Evolutionary conservation across 768 basidiomycete species (phyloP).

Genomic region (Melanogaster broomeanus): DNA sequence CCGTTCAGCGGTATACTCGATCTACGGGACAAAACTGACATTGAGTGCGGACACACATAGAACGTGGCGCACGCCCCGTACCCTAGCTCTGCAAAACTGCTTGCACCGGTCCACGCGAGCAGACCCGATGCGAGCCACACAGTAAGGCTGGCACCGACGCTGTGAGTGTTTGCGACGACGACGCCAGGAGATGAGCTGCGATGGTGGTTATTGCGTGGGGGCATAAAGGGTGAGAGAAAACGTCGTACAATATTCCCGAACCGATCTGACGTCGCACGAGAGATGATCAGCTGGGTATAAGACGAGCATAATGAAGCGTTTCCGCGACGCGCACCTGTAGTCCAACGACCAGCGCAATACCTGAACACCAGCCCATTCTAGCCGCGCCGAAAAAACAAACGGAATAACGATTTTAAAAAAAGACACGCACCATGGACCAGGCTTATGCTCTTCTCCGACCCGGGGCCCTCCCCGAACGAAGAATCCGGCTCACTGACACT

Average conservation of each 20-base stretch:
- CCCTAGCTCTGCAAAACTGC: constrained; percentile 91
- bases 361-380: constrained; percentile 39
- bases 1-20: constrained; percentile 44
- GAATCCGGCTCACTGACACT: constrained; percentile 73
- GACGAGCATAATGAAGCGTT: background rate
- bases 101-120: constrained; percentile 94
- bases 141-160: constrained; percentile 83
- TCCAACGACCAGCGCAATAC: constrained; percentile 84
- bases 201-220: background rate
- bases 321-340: constrained; percentile 59
- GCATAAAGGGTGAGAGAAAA: background rate
- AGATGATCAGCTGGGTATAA: constrained; percentile 3
- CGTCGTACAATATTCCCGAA: constrained; percentile 88
- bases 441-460: constrained; percentile 75
- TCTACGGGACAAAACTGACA: too few relatives aligned
- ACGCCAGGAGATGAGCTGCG: constrained; percentile 88
- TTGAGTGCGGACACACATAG: too few relatives aligned
- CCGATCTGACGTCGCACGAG: constrained; percentile 64
- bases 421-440: constrained; percentile 68
- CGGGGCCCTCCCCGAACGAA: constrained; percentile 46
- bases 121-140: constrained; percentile 87
- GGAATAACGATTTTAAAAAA: background rate
- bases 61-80: constrained; percentile 41
- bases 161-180: constrained; percentile 84
- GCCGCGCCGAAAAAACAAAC: background rate